A percentile compares a stretch with the other conserved stretches of the same genome.
These are phyloP conservation scores for Collybiopsis confluens DNA, from an alignment of 768 basidiomycete genomes.

Conservation along the genomic window DNA sequence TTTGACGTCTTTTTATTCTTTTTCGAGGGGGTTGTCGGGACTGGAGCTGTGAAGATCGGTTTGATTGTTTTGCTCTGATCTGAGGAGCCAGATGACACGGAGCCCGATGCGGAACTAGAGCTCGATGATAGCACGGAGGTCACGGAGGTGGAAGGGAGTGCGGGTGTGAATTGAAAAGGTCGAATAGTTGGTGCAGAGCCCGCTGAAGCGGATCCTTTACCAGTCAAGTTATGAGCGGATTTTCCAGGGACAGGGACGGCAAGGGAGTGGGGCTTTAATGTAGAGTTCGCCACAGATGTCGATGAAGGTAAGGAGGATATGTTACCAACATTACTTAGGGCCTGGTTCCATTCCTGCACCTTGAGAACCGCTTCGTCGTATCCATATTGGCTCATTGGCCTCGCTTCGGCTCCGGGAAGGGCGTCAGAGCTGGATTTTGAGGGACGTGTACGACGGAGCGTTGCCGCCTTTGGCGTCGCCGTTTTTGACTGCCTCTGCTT, in stretches of 20 bases:
- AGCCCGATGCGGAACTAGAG: not conserved
- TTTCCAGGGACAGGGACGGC: not conserved
- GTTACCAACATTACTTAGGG: conserved; percentile 35
- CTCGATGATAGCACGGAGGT: not conserved
- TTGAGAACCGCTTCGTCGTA: conserved; percentile 92
- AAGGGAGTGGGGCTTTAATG: not conserved
- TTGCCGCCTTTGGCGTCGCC: not conserved
- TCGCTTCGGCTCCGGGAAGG: conserved; percentile 15
- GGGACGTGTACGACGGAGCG: not conserved
- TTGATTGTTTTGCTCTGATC: not conserved
- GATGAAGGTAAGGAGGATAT: not conserved
- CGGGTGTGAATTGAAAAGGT: not conserved
- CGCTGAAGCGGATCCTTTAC: not conserved
- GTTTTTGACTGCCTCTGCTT: not conserved
- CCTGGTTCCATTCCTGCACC: conserved; percentile 99
- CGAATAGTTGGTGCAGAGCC: not conserved
- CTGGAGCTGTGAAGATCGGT: conserved; percentile 2
- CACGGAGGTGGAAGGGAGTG: not conserved
- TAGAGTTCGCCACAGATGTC: not conserved
- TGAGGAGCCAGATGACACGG: not conserved
- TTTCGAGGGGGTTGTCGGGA: no score
- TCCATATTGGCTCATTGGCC: conserved; percentile 72
- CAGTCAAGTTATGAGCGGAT: not conserved
- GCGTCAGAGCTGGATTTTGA: not conserved
- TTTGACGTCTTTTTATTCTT: not conserved